Conservation (phyloP, 1,284 basidiomycete genomes). For the Volvariella surrecta region DNA sequence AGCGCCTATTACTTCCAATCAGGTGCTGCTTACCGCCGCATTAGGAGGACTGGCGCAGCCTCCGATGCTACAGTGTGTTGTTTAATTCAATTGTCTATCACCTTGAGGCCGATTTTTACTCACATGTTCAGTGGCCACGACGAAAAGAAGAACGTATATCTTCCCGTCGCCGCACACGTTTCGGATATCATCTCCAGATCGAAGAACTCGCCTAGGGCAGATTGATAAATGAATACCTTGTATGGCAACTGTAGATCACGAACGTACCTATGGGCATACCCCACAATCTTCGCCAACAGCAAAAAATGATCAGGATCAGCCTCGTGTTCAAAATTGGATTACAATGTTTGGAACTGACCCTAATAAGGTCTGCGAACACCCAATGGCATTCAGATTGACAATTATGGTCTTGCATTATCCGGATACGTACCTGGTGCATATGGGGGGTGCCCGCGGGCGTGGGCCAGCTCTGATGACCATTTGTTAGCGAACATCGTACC, state of each 20-base stretch:
- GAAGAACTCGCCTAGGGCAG: constrained; percentile 50
- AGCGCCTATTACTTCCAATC: background rate
- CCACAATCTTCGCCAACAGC: constrained; percentile 37
- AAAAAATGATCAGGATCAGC: constrained; percentile 7
- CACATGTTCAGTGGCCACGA: constrained; percentile 69
- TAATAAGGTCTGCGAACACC: constrained; percentile 40
- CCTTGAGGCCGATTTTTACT: constrained; percentile 14
- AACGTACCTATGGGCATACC: constrained; percentile 60
- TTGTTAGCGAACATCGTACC: background rate
- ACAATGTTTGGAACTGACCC: constrained; percentile 30
- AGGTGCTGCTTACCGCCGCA: constrained; percentile 44
- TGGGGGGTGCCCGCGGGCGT: constrained; percentile 30
- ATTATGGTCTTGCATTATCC: too few relatives aligned
- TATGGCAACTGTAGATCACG: background rate
- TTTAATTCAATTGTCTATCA: background rate
- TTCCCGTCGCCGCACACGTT: constrained; percentile 43
- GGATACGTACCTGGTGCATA: constrained; percentile 46
- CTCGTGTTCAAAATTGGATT: constrained; percentile 1
- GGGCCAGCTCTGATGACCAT: constrained; percentile 44
- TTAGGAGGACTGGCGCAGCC: constrained; percentile 63
- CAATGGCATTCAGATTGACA: background rate
- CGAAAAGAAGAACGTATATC: constrained; percentile 67
- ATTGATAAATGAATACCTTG: background rate
- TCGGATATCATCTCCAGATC: constrained; percentile 56
- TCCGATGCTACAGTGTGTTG: constrained; percentile 35